Percentiles rank a stretch among this genome's conserved stretches.
Conservation (phyloP, 768 basidiomycete genomes). For the Mycena galopus region DNA sequence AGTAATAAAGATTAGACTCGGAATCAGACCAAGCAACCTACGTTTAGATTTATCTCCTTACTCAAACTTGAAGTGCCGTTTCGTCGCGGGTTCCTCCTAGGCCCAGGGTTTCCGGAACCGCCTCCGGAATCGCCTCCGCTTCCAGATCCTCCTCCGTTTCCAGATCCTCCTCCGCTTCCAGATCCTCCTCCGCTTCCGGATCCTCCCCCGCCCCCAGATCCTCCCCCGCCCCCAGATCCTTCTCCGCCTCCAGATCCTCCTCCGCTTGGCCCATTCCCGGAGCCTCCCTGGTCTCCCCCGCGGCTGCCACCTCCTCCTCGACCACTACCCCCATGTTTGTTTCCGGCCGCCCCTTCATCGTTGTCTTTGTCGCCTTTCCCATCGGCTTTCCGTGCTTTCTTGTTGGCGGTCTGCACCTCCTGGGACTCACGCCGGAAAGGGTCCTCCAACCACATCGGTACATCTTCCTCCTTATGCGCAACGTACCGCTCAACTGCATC, state of each 20-base stretch:
- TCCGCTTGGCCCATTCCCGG: background rate
- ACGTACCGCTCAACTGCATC: conserved; percentile 22
- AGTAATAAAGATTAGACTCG: background rate
- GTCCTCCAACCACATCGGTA: background rate
- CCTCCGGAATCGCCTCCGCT: background rate
- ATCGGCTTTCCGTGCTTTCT: background rate
- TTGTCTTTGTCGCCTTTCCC: too few species aligned
- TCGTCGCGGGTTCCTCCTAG: background rate
- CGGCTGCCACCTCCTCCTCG: background rate
- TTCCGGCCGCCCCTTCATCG: background rate
- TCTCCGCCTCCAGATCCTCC: too few species aligned
- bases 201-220: too few species aligned
- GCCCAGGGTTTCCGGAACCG: too few species aligned
- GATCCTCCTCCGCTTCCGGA: too few species aligned
- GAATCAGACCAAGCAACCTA: background rate
- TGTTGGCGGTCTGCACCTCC: background rate
- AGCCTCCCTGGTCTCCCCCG: background rate
- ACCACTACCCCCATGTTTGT: background rate
- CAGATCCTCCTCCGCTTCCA: too few species aligned
- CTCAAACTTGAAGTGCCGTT: background rate
- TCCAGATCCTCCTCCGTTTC: too few species aligned
- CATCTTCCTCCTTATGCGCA: background rate
- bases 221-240: too few species aligned
- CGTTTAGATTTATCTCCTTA: background rate
- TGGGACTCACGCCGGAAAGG: conserved; percentile 10